These are phyloP conservation scores for Vitis hybrid DNA, from an alignment of 177 flowering plant genomes.

Conservation along the genomic window DNA sequence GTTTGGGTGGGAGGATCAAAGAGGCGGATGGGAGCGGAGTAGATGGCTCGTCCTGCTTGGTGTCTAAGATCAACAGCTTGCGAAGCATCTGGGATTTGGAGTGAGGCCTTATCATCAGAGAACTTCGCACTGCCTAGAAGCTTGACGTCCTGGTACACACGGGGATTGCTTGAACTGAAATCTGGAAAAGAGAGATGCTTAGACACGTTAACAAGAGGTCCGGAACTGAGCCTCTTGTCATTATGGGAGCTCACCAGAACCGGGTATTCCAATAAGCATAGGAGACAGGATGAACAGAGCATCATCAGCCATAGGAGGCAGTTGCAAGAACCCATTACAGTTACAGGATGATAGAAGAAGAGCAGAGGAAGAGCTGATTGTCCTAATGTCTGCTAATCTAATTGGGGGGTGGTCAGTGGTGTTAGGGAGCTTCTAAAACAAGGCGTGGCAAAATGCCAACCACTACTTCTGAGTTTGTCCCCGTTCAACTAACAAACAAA, in stretches of 20 bases:
- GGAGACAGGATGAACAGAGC: background rate
- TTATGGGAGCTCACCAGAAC: background rate
- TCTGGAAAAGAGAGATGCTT: conserved; percentile 42
- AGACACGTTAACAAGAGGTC: conserved; percentile 32
- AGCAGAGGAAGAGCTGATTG: background rate
- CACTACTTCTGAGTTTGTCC: no score
- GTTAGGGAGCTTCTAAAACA: no score
- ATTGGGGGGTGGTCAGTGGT: no score
- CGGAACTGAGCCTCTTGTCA: background rate
- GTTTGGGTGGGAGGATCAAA: conserved; percentile 37
- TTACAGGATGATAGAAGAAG: background rate
- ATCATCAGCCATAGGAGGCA: background rate
- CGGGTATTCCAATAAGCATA: background rate
- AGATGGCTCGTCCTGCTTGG: conserved; percentile 52
- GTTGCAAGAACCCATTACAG: conserved; percentile 1
- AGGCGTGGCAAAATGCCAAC: no score
- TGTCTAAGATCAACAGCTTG: conserved; percentile 21
- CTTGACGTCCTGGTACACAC: conserved; percentile 28
- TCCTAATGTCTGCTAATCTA: no score
- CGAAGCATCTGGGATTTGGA: conserved; percentile 47
- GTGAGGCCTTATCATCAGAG: conserved; percentile 14
- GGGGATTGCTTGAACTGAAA: conserved; percentile 32
- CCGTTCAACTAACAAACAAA: no score
- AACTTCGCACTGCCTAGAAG: conserved; percentile 55
- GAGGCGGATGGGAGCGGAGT: conserved; percentile 47